Conservation (phyloP, 768 basidiomycete species). For the Krasilnikovozyma curviuscula region DNA sequence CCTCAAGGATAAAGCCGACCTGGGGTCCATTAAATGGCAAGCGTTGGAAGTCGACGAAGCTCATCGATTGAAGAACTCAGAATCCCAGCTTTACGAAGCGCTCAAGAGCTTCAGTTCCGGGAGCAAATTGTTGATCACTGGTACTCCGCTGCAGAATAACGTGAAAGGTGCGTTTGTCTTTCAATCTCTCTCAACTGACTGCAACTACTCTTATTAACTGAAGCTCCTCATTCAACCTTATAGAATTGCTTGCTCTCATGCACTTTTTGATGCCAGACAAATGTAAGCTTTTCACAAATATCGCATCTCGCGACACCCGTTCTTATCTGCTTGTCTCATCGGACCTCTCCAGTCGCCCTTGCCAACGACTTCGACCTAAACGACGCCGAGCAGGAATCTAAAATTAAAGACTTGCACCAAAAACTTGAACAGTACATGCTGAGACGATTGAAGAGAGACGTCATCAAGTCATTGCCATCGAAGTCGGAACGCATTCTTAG, state of each 20-base stretch:
- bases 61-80: constrained; percentile 93
- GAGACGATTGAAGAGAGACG: constrained; percentile 82
- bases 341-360: constrained; percentile 44
- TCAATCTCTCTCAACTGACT: neutral
- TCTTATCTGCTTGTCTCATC: neutral
- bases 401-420: constrained; percentile 80
- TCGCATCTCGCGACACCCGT: neutral
- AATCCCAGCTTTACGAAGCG: constrained; percentile 91
- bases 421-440: constrained; percentile 91
- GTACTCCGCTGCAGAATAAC: constrained; percentile 95
- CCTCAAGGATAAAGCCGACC: constrained; percentile 68
- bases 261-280: constrained; percentile 99
- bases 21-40: constrained; percentile 93
- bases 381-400: constrained; percentile 69
- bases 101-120: constrained; percentile 70
- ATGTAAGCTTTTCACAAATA: constrained; percentile 36
- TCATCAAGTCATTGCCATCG: constrained; percentile 83
- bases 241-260: constrained; percentile 90
- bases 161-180: constrained; percentile 54
- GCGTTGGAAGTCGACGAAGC: constrained; percentile 92
- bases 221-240: constrained; percentile 7
- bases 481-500: constrained; percentile 96
- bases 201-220: neutral
- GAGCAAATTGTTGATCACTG: constrained; percentile 89
- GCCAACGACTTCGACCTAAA: constrained; percentile 88